phyloP scores from a whole-genome alignment of 495 filamentous ascomycete species.

The Penicillium cataractarum region DNA sequence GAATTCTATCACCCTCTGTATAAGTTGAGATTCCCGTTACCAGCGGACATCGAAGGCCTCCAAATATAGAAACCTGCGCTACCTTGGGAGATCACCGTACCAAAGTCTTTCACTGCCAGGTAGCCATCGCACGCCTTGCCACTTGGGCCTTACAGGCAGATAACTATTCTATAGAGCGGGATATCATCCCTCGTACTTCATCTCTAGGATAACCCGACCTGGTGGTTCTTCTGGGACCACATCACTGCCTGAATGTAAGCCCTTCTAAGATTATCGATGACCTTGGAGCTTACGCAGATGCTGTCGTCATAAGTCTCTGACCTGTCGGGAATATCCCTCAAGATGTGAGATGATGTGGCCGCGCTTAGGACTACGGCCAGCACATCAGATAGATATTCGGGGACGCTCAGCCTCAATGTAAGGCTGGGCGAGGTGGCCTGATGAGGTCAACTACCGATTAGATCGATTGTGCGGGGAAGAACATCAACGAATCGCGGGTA shows the following conservation, averaged over 20 bases:
- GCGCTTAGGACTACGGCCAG: neutral
- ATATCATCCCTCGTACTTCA: neutral
- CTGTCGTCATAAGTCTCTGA: neutral
- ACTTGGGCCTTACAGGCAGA: no score
- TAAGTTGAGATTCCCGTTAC: no score
- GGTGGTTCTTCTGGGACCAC: neutral
- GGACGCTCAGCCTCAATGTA: neutral
- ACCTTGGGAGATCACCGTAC: neutral
- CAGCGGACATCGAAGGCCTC: no score
- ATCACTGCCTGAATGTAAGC: neutral
- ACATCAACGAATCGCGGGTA: neutral
- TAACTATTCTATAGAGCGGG: no score
- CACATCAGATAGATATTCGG: neutral
- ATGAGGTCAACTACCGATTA: neutral
- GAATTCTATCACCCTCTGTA: no score
- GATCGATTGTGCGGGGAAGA: neutral
- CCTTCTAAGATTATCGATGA: neutral
- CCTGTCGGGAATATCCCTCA: neutral
- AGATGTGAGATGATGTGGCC: neutral
- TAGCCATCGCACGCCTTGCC: neutral
- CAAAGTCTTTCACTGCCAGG: neutral
- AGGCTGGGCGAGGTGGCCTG: constrained; percentile 1
- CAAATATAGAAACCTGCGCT: neutral
- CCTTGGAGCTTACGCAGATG: neutral
- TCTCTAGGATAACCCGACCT: neutral